A percentile compares a stretch with the other conserved stretches of the same genome.
phyloP scores from a whole-genome alignment of 352 stramenopile species.

The Phytophthora pinifolia region DNA sequence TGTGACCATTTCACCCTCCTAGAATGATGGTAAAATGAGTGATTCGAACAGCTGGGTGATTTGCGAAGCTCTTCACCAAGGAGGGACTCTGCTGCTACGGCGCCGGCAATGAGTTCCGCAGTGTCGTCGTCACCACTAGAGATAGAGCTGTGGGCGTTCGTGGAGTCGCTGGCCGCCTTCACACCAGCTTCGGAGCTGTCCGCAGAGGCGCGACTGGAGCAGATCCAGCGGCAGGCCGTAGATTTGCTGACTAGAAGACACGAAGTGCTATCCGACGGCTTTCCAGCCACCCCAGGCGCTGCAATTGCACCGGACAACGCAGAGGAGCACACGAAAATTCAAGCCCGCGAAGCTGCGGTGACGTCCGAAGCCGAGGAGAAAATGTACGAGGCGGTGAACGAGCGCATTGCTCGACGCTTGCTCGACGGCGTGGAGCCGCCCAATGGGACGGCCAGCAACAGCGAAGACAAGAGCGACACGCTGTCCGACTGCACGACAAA shows the following conservation, averaged over 20 bases:
- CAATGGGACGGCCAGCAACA: constrained; percentile 13
- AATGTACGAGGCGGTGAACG: constrained; percentile 57
- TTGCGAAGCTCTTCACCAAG: too few relatives aligned
- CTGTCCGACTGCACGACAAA: constrained; percentile 72
- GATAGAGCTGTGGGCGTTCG: constrained; percentile 53
- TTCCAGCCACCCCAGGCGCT: constrained; percentile 4
- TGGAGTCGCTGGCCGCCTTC: constrained; percentile 32
- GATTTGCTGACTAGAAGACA: constrained; percentile 35
- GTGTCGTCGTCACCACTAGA: constrained; percentile 15
- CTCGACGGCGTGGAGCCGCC: constrained; percentile 38
- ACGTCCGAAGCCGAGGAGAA: constrained; percentile 28
- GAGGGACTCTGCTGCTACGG: background rate
- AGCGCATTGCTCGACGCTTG: constrained; percentile 59
- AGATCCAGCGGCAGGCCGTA: constrained; percentile 36
- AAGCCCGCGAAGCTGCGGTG: background rate
- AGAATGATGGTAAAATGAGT: constrained; percentile 17
- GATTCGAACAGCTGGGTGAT: background rate
- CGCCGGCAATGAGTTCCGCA: constrained; percentile 22
- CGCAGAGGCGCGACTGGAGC: constrained; percentile 20
- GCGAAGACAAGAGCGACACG: constrained; percentile 78
- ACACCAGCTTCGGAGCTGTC: constrained; percentile 1
- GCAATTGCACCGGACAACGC: background rate
- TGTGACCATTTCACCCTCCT: too few relatives aligned
- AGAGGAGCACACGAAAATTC: background rate
- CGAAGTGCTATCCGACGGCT: constrained; percentile 4